Evolutionary conservation across 805 yeast species (phyloP).

Genomic region (Cyberlindnera xishuangbannaensis): DNA sequence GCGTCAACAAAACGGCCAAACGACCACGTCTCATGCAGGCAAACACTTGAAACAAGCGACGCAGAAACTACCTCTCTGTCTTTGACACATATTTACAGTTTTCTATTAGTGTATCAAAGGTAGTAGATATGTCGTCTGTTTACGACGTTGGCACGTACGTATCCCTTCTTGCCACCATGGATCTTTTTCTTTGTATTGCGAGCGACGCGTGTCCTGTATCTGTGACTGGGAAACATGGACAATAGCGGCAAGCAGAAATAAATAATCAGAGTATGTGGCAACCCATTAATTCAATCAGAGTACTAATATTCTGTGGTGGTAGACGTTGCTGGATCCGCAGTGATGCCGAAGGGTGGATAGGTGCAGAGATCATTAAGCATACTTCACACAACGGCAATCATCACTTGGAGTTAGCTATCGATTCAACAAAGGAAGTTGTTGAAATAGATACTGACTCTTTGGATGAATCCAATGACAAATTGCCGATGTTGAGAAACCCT

Average conservation of each 20-base stretch:
- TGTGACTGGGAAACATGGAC: too few relatives aligned
- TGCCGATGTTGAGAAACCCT: constrained; percentile 86
- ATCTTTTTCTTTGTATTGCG: constrained; percentile 1
- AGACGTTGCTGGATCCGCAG: constrained; percentile 79
- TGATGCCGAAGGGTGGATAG: constrained; percentile 65
- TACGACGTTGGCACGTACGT: constrained; percentile 53
- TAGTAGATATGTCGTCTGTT: constrained; percentile 27
- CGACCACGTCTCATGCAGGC: constrained; percentile 6
- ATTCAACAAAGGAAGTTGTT: constrained; percentile 39
- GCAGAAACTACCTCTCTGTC: too few relatives aligned
- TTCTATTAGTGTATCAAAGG: too few relatives aligned
- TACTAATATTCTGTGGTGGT: too few relatives aligned
- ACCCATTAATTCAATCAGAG: too few relatives aligned
- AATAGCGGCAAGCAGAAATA: too few relatives aligned
- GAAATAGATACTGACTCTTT: constrained; percentile 40
- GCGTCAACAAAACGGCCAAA: constrained; percentile 13
- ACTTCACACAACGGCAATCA: constrained; percentile 38
- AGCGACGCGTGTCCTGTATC: constrained; percentile 3
- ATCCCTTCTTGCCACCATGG: constrained; percentile 1
- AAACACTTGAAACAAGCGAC: too few relatives aligned
- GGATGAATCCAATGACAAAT: constrained; percentile 31
- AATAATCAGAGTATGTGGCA: too few relatives aligned
- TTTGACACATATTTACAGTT: too few relatives aligned
- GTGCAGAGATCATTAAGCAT: constrained; percentile 51
- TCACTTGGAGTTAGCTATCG: constrained; percentile 46